phyloP scores from a whole-genome alignment of 306 rosid species.

The Prunus armeniaca region DNA sequence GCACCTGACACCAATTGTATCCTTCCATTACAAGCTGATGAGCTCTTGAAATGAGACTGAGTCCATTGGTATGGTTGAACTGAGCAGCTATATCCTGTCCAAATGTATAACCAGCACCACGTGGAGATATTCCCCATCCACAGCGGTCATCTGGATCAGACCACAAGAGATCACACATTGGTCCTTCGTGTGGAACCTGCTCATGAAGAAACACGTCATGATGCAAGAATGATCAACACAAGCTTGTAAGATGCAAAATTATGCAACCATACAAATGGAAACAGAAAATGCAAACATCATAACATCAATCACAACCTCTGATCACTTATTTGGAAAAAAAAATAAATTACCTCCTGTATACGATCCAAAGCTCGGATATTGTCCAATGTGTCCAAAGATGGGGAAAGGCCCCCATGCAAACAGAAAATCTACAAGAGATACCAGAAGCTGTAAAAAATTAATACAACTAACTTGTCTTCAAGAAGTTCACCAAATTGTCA shows the following conservation, averaged over 20 bases:
- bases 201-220: constrained; percentile 11
- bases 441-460: constrained; percentile 23
- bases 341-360: constrained; percentile 71
- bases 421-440: constrained; percentile 69
- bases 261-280: neutral
- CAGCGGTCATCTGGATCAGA: constrained; percentile 99
- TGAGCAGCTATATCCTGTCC: constrained; percentile 98
- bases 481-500: neutral
- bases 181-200: constrained; percentile 99
- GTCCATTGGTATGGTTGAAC: constrained; percentile 93
- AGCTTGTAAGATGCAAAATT: neutral
- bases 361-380: constrained; percentile 93
- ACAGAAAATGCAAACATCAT: neutral
- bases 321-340: neutral
- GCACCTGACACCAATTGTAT: constrained; percentile 98
- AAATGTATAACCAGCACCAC: constrained; percentile 98
- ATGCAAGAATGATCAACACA: constrained; percentile 6
- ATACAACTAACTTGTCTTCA: neutral
- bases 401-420: constrained; percentile 98
- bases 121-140: constrained; percentile 99
- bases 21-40: constrained; percentile 99
- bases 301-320: neutral
- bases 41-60: constrained; percentile 91
- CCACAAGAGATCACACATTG: constrained; percentile 98
- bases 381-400: constrained; percentile 93